phyloP scores from a whole-genome alignment of 805 yeast genomes.

The Wickerhamiella spandovensis region DNA sequence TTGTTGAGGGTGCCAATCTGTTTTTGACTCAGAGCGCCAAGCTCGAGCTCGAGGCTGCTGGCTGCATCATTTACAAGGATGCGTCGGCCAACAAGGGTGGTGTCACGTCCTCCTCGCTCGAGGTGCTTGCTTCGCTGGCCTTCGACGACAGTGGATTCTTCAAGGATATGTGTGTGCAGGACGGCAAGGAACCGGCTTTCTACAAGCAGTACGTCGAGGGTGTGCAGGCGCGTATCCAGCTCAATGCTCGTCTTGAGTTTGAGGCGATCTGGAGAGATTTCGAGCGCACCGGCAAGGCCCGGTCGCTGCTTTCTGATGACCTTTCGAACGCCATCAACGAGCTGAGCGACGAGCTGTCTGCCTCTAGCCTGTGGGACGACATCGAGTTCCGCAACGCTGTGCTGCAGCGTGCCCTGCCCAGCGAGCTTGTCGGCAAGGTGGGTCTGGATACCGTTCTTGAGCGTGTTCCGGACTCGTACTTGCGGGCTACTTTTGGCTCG shows the following conservation, averaged over 20 bases:
- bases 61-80: conserved; percentile 80
- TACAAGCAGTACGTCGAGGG: conserved; percentile 73
- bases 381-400: conserved; percentile 61
- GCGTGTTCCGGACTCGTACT: conserved; percentile 77
- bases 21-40: conserved; percentile 93
- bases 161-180: conserved; percentile 55
- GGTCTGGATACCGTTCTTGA: conserved; percentile 50
- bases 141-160: conserved; percentile 77
- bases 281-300: conserved; percentile 46
- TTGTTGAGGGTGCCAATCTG: conserved; percentile 95
- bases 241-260: conserved; percentile 76
- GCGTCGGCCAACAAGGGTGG: conserved; percentile 98
- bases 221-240: conserved; percentile 62
- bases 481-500: conserved; percentile 80
- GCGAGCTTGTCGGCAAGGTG: conserved; percentile 46
- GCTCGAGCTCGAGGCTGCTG: conserved; percentile 71
- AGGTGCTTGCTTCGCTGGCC: conserved; percentile 86
- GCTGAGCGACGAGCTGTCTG: conserved; percentile 72
- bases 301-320: conserved; percentile 58
- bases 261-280: conserved; percentile 74
- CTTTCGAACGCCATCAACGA: conserved; percentile 73
- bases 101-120: conserved; percentile 91
- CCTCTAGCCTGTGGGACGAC: conserved; percentile 77
- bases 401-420: conserved; percentile 65
- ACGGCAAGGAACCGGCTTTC: conserved; percentile 50